Base-by-base conservation (phyloP, 2,329 filamentous ascomycete species). In the Blastomyces gilchristii region DNA sequence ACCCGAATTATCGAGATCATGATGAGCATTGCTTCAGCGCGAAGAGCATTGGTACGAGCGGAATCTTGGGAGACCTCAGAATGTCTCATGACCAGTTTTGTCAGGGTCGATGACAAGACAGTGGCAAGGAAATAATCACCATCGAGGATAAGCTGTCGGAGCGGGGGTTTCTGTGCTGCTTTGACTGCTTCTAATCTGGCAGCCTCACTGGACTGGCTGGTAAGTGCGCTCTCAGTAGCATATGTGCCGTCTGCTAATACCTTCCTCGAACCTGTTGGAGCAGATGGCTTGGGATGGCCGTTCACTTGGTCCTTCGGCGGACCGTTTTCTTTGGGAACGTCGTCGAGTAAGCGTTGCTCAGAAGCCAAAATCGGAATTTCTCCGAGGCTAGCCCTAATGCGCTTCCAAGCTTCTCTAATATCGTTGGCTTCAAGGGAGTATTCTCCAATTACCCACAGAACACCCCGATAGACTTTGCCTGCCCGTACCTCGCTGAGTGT, bases 1-100 rank as follows among this genome's bases (percentile, higher is more conserved):
- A 97, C 94, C 59, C 94, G 91, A 68, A 99, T 91, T 69, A 99
- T 95, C 5, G 94, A 97, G 70, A 99, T 96, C 92, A 97, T 96
- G 74, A 99, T 97, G 61, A 99, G 83, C 94, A 99, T 99, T 54
- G 94, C 94, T 77, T 99, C 94, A 3, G 94, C 94, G 59, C 91
- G 88, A 34, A 99, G 83, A 39, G 93, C 92, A 70, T 99, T 99
- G 39, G 93, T 97, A 49, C 94, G 88, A 53, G 90, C 89, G 53
- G 82, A 78, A 70, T 97, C 93, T 31, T 88, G 81, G 1, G 93
- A 97, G 65, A 97, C 92, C 73, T 97, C 92, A 1, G 91, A 89
- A 75, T 97, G 91, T 61, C 94, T 89, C 91, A 99, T 96, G 60
- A 99, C 94, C 62, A 99, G 83, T 79, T 99, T 99, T 18, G 94